Percentiles rank a stretch among this genome's conserved stretches.
Conservation (phyloP, 805 yeast species). For the Saccharomycopsis fodiens region DNA sequence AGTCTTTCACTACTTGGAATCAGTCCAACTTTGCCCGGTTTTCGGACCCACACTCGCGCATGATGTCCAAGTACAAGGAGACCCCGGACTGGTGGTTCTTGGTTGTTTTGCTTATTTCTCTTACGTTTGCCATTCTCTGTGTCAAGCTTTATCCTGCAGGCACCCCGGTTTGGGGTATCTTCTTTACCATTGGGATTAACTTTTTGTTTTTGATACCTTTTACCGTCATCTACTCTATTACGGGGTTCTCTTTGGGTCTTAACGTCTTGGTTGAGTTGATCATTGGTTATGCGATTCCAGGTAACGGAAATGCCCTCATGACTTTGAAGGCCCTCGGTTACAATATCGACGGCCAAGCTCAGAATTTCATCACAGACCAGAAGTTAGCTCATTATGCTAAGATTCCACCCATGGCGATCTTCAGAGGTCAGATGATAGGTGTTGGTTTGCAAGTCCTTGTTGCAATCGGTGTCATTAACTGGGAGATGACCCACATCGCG, state of each 20-base stretch:
- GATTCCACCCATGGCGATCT: slow-evolving; percentile 48
- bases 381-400: slow-evolving; percentile 48
- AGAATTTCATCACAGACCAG: slow-evolving; percentile 47
- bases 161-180: no score
- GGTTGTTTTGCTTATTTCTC: slow-evolving; percentile 34
- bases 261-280: no score
- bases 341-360: slow-evolving; percentile 45
- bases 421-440: slow-evolving; percentile 35
- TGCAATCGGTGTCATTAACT: slow-evolving; percentile 21
- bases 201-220: slow-evolving; percentile 44
- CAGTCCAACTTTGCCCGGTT: slow-evolving; percentile 23
- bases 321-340: slow-evolving; percentile 47
- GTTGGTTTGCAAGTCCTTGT: slow-evolving; percentile 32
- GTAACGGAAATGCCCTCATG: no score
- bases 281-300: slow-evolving; percentile 56
- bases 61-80: no score
- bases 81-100: no score
- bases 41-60: slow-evolving; percentile 52
- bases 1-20: slow-evolving; percentile 23
- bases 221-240: slow-evolving; percentile 37
- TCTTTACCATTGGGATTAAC: slow-evolving; percentile 44
- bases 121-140: slow-evolving; percentile 38
- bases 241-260: no score
- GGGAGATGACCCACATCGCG: slow-evolving; percentile 26
- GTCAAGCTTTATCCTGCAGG: no score